These are phyloP conservation scores for Saccharomyces mikatae DNA, from an alignment of 805 yeast genomes.

Conservation along the genomic window DNA sequence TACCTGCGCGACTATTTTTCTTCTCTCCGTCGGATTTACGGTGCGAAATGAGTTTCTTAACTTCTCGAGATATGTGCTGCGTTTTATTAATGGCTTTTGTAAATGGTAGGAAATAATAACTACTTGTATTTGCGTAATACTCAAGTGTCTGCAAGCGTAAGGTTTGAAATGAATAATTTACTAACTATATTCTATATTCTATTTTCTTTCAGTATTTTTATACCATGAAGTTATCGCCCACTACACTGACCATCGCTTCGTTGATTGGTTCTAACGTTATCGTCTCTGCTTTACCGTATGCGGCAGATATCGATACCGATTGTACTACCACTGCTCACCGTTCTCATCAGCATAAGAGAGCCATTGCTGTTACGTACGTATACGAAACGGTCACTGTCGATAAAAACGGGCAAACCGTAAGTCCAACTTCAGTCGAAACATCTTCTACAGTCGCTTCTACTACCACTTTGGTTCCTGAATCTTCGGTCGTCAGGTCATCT, in stretches of 20 bases:
- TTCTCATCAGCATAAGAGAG: slow-evolving; percentile 45
- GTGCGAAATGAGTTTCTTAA: not conserved
- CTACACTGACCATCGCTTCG: slow-evolving; percentile 10
- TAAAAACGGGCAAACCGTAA: slow-evolving; percentile 31
- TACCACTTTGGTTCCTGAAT: slow-evolving; percentile 1
- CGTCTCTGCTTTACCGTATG: slow-evolving; percentile 23
- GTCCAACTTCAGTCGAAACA: not conserved
- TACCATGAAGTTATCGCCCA: slow-evolving; percentile 30
- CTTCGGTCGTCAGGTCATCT: not conserved
- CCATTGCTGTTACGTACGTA: slow-evolving; percentile 43
- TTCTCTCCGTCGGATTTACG: not conserved
- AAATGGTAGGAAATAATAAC: not conserved
- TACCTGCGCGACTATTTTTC: not conserved
- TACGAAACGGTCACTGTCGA: slow-evolving; percentile 50
- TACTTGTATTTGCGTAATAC: not conserved
- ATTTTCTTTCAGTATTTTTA: not conserved
- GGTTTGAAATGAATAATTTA: not conserved
- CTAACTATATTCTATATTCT: not conserved
- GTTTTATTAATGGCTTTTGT: not conserved
- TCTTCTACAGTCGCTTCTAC: not conserved
- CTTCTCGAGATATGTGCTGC: not conserved
- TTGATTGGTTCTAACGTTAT: slow-evolving; percentile 23
- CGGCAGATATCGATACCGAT: not conserved
- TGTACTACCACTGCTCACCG: slow-evolving; percentile 11
- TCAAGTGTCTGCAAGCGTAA: not conserved